Base-by-base conservation (phyloP, 768 basidiomycete genomes). In the Lanmaoa rubissima region DNA sequence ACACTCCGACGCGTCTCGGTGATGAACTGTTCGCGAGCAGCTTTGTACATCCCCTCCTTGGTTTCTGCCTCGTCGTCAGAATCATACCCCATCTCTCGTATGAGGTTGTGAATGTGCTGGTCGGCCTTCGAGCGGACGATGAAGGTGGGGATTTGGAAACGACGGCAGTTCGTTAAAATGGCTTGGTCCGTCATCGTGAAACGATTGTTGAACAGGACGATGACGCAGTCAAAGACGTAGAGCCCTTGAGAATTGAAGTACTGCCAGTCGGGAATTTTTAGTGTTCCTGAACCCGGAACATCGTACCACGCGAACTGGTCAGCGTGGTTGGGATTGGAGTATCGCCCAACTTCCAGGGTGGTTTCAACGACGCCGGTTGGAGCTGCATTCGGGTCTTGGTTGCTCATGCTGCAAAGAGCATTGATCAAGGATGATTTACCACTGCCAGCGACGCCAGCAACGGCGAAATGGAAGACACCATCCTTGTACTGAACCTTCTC, bases 211-310 rank as follows among this genome's bases (percentile, higher is more conserved):
- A 74, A 70, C 12, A 75, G 54, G 26, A 76, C 63, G 50, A 76
- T 53, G 58, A 76, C 59, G 26, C 65, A 69, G 45, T 76, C 73
- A 52, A 76, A 75, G 53, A 73, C 63, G 48, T 67, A 76, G 34
- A 76, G 65, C 12, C 74, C 74, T 45, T 75, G 71, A 12, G 69
- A 64, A 35, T 74, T 74, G 57, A 76, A 75, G 55, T 76, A 76
- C 38, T 73, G 66, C 72, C 72, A 75, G 50, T 72, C 73, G 19
- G 71, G 66, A 46, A 74, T 59, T 39, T 61, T 66, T n/a, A 70
- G 53, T 2, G 75, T 76, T 8, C 71, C 73, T 10, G 74, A 74
- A 16, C 75, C 75, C 0, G 74, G 75, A 28, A 76, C 54, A 38
- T 76, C 74, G 48, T 72, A 76, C 75, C 75, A 76, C 19, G 66